Conservation (phyloP, 345 rosid species). For the Isatis tinctoria region DNA sequence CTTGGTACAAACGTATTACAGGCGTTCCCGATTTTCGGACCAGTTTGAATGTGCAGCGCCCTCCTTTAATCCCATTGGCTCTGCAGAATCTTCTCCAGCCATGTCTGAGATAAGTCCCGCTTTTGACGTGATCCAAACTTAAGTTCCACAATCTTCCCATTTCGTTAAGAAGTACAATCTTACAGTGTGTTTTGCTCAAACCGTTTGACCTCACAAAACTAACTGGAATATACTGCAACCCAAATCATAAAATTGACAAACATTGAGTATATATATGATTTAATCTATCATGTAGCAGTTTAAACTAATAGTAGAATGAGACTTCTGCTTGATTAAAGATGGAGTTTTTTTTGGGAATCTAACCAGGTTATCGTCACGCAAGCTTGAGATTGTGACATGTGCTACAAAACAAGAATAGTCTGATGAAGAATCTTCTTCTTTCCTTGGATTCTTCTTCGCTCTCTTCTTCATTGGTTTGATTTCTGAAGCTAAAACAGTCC, state of each 20-base stretch:
- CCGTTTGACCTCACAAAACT: slow-evolving; percentile 18
- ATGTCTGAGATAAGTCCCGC: background rate
- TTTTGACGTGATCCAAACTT: background rate
- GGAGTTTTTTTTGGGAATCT: background rate
- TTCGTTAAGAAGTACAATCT: slow-evolving; percentile 11
- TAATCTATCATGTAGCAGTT: background rate
- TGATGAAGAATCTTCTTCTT: background rate
- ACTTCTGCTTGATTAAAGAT: background rate
- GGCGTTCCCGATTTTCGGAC: background rate
- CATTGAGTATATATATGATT: background rate
- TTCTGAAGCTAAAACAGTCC: background rate
- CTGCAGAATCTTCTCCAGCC: slow-evolving; percentile 26
- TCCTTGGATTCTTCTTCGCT: slow-evolving; percentile 2
- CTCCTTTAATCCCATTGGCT: slow-evolving; percentile 6
- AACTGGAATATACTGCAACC: slow-evolving; percentile 21
- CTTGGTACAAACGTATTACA: slow-evolving; percentile 13
- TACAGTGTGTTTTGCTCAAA: background rate
- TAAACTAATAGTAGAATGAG: background rate
- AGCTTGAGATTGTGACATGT: slow-evolving; percentile 3
- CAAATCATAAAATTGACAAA: background rate
- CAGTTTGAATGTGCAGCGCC: slow-evolving; percentile 9
- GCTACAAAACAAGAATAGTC: slow-evolving; percentile 21
- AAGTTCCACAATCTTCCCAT: slow-evolving; percentile 27
- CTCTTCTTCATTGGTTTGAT: background rate
- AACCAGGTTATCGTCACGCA: slow-evolving; percentile 8